Evolutionary conservation across 2,329 filamentous ascomycete species (phyloP).

Genomic region (Arthroderma sp.): DNA sequence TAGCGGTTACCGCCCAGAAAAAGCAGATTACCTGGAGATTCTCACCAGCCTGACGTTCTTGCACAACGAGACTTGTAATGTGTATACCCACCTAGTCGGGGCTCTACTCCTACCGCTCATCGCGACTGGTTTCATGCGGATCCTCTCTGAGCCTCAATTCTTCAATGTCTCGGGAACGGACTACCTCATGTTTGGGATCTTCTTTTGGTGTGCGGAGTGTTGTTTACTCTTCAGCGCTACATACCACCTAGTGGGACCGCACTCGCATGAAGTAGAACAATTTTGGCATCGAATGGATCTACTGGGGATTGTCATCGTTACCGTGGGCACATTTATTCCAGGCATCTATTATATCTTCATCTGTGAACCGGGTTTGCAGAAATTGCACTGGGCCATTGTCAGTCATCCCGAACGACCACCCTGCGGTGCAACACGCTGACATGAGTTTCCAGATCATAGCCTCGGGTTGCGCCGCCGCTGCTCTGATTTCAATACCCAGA

Average conservation of each 20-base stretch:
- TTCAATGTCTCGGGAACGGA: constrained; percentile 13
- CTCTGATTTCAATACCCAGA: constrained; percentile 9
- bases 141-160: constrained; percentile 12
- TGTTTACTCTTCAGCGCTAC: constrained; percentile 12
- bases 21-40: constrained; percentile 15
- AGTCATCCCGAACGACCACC: constrained; percentile 11
- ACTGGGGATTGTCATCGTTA: constrained; percentile 13
- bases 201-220: constrained; percentile 13
- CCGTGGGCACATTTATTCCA: constrained; percentile 10
- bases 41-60: constrained; percentile 15
- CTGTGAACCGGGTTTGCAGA: constrained; percentile 11
- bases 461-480: constrained; percentile 5
- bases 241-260: constrained; percentile 12
- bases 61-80: constrained; percentile 16
- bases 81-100: constrained; percentile 16
- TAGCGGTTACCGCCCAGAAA: constrained; percentile 14
- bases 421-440: constrained; percentile 5
- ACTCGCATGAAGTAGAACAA: constrained; percentile 13
- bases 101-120: constrained; percentile 14
- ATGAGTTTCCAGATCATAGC: constrained; percentile 7
- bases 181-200: constrained; percentile 14
- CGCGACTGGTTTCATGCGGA: constrained; percentile 8
- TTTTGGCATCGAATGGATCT: constrained; percentile 14
- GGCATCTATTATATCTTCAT: constrained; percentile 12
- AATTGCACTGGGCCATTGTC: constrained; percentile 13